Evolutionary conservation across 805 yeast species (phyloP).

Genomic region (Ogataea methanolica): DNA sequence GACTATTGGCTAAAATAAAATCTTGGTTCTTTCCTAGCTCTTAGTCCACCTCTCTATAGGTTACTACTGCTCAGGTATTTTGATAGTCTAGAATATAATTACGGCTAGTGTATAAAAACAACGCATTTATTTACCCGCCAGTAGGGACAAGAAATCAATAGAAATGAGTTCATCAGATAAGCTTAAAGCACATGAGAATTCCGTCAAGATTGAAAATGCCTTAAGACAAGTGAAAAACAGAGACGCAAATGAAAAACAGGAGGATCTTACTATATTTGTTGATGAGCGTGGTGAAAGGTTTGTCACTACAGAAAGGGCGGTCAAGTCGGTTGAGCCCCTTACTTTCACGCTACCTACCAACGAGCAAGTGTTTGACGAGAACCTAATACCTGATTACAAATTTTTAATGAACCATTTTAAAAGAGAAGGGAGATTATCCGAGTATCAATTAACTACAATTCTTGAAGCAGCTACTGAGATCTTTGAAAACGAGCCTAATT

Average conservation of each 20-base stretch:
- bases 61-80: too few relatives aligned
- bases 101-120: too few relatives aligned
- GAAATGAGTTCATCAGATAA: constrained; percentile 6
- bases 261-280: constrained; percentile 2
- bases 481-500: constrained; percentile 68
- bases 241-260: background rate
- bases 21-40: too few relatives aligned
- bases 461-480: constrained; percentile 57
- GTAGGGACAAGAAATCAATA: too few relatives aligned
- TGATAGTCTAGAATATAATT: too few relatives aligned
- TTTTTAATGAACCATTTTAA: constrained; percentile 72
- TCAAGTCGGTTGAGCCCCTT: constrained; percentile 58
- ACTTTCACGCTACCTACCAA: constrained; percentile 62
- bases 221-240: constrained; percentile 21
- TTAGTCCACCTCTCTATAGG: too few relatives aligned
- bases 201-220: constrained; percentile 48
- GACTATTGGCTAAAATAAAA: too few relatives aligned
- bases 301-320: constrained; percentile 52
- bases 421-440: constrained; percentile 74
- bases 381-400: constrained; percentile 65
- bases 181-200: constrained; percentile 35
- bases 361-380: constrained; percentile 55
- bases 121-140: too few relatives aligned
- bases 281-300: constrained; percentile 47
- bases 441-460: constrained; percentile 65